Base-by-base conservation (phyloP, 1,139 yeast genomes). In the Yamadazyma taylorii region DNA sequence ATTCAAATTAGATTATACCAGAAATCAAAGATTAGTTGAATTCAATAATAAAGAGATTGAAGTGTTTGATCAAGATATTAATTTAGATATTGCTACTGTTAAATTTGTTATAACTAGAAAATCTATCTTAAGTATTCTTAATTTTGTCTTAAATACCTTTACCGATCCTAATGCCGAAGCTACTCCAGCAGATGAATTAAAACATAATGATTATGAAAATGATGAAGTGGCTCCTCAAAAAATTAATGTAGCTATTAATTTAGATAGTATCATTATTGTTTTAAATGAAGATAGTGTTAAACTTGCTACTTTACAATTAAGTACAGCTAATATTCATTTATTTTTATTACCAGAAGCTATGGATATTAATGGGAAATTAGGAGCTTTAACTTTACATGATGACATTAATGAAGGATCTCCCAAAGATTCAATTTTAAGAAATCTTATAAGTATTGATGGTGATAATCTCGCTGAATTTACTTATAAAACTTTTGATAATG, bases 201-300 rank as follows among this genome's bases (percentile, higher is more conserved):
- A 81, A 39, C 88, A 84, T 47, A 81, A 81, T 49, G 74, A 75
- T 46, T 73, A 74, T 24, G 59, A 63, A n/a, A 75, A 73, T 41
- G 71, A 65, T 17, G 77, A 73, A 9, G 67, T 72, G 12, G 73
- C 87, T 0, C 92, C 94, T 0, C 87, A 84, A 44, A 83, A 79
- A 50, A 83, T 88, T 31, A 79, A 81, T 39, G 82, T 90, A 29
- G 71, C 75, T 30, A 71, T 92, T 14, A 75, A 75, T 33, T 66
- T 92, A 53, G 88, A 82, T 39, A 83, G 96, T 52, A 78, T 92
- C 12, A 79, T 83, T 17, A 56, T 88, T 41, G 79, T 86, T 4
- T 66, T 94, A 33, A 86, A 87, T 55, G 97, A 92, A 52, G 95
- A 88, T 45, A 85, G 92, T 3, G 70, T 82, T 31, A 83, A 85